Conservation (phyloP, 208 protist species). For the Acanthamoeba divionensis region DNA sequence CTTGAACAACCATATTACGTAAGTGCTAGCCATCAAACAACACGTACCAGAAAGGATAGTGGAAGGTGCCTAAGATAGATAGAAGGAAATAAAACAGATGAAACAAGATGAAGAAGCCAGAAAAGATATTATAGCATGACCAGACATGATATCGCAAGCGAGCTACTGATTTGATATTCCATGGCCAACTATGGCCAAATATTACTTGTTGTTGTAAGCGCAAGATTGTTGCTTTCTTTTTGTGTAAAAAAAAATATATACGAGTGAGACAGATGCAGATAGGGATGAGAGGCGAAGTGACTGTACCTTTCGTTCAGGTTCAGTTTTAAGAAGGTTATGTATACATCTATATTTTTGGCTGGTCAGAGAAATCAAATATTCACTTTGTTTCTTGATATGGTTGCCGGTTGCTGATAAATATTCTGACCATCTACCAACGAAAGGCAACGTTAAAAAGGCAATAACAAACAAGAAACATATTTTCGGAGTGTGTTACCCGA, state of each 20-base stretch:
- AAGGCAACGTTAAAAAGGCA: too few relatives aligned
- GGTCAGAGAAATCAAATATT: too few relatives aligned
- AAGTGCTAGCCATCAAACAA: too few relatives aligned
- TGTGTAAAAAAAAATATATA: too few relatives aligned
- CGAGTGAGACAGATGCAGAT: too few relatives aligned
- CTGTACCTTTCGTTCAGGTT: slow-evolving; percentile 5
- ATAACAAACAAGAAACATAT: not conserved
- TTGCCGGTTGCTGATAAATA: slow-evolving; percentile 31
- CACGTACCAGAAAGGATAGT: slow-evolving; percentile 23
- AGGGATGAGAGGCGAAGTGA: not conserved
- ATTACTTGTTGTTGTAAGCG: not conserved
- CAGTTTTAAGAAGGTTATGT: slow-evolving; percentile 42
- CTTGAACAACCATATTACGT: too few relatives aligned
- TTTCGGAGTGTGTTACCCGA: not conserved
- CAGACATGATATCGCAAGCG: slow-evolving; percentile 31
- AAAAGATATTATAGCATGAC: not conserved
- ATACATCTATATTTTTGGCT: too few relatives aligned
- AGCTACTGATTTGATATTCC: not conserved
- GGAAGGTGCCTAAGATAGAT: slow-evolving; percentile 20
- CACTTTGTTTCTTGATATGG: too few relatives aligned
- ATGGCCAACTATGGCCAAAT: not conserved
- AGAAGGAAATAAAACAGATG: slow-evolving; percentile 12
- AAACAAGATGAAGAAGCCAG: not conserved
- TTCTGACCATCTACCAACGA: slow-evolving; percentile 21
- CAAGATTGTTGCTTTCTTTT: not conserved